Evolutionary conservation across 2,329 filamentous ascomycete species (phyloP).

Genomic region (Sporothrix mexicana): DNA sequence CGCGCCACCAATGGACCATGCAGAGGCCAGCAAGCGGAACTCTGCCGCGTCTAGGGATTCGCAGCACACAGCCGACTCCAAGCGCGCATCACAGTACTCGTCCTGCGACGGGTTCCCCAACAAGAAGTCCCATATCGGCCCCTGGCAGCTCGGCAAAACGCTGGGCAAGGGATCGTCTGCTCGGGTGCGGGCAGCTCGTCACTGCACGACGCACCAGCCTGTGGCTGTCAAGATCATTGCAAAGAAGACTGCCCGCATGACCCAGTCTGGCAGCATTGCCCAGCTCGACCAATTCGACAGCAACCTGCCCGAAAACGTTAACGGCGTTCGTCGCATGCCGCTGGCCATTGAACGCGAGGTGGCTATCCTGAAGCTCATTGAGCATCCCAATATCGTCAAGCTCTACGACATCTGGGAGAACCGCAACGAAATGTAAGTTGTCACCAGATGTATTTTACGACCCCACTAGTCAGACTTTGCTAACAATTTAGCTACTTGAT

Average conservation of each 20-base stretch:
- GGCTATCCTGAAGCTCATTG: conserved; percentile 93
- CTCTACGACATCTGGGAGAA: conserved; percentile 99
- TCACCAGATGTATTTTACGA: not conserved
- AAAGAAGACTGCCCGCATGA: conserved; percentile 77
- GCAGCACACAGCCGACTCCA: conserved; percentile 42
- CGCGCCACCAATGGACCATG: conserved; percentile 20
- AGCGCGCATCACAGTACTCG: conserved; percentile 48
- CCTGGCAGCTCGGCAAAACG: conserved; percentile 90
- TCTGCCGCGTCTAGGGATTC: conserved; percentile 45
- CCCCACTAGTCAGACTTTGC: not conserved
- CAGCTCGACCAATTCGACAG: conserved; percentile 77
- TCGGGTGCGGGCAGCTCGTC: conserved; percentile 82
- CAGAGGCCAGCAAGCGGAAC: conserved; percentile 39
- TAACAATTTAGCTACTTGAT: conserved; percentile 75
- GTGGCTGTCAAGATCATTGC: conserved; percentile 97
- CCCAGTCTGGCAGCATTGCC: conserved; percentile 83
- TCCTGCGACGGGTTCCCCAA: conserved; percentile 42
- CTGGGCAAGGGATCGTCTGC: conserved; percentile 90
- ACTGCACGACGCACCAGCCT: conserved; percentile 76
- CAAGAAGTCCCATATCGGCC: conserved; percentile 79
- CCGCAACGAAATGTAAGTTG: conserved; percentile 82
- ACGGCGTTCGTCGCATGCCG: conserved; percentile 74
- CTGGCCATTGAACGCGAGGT: conserved; percentile 93
- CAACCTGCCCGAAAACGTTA: conserved; percentile 58
- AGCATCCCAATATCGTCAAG: conserved; percentile 93